Evolutionary conservation across 2,329 filamentous ascomycete genomes (phyloP).

Genomic region (Pseudonectria buxi): DNA sequence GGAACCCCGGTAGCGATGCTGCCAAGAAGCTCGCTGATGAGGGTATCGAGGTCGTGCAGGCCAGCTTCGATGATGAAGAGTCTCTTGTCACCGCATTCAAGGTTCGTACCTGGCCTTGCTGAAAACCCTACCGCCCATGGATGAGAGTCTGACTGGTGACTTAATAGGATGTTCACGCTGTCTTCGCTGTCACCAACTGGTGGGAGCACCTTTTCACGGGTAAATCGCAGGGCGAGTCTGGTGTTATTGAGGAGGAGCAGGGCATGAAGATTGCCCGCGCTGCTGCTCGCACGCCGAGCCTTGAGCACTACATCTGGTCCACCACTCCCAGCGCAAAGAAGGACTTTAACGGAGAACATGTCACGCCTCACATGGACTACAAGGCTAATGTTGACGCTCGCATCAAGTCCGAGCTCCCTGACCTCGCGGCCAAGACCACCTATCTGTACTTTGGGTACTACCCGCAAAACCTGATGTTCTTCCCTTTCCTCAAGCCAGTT

Average conservation of each 20-base stretch:
- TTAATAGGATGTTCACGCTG: constrained; percentile 2
- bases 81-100: constrained; percentile 4
- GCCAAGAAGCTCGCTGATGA: constrained; percentile 4
- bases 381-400: constrained; percentile 7
- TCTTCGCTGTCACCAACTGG: constrained; percentile 5
- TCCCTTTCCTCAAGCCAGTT: constrained; percentile 5
- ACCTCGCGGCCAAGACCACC: constrained; percentile 2
- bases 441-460: constrained; percentile 6
- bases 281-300: constrained; percentile 2
- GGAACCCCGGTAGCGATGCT: constrained; percentile 1
- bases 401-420: constrained; percentile 6
- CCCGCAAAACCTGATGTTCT: constrained; percentile 4
- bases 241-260: constrained; percentile 4
- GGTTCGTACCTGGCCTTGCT: neutral
- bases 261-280: constrained; percentile 4
- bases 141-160: too few relatives aligned
- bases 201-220: constrained; percentile 6
- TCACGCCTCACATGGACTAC: constrained; percentile 8
- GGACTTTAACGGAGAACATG: constrained; percentile 1
- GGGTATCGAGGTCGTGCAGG: constrained; percentile 6
- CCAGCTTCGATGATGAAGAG: constrained; percentile 4
- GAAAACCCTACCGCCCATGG: too few relatives aligned
- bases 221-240: constrained; percentile 2
- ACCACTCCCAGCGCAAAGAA: constrained; percentile 2
- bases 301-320: constrained; percentile 7